Evolutionary conservation across 2,329 filamentous ascomycete genomes (phyloP).

Genomic region (Tolypocladium inflatum): DNA sequence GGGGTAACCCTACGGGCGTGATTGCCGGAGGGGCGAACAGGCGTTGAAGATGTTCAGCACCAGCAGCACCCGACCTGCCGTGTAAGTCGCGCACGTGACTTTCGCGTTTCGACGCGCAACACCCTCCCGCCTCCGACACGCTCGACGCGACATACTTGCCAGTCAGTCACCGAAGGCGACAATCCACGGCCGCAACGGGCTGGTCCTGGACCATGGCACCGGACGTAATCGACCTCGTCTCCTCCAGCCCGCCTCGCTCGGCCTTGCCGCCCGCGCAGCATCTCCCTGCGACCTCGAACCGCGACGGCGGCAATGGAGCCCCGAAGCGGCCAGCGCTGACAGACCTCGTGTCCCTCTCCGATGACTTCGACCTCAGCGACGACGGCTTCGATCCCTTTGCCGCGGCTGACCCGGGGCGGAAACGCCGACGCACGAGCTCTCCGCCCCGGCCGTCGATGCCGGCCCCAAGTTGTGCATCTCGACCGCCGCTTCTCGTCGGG

Average conservation of each 20-base stretch:
- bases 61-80: neutral
- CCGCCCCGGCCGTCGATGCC: neutral
- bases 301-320: neutral
- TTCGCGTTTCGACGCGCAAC: neutral
- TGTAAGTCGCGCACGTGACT: neutral
- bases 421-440: neutral
- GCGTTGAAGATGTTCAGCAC: too few species aligned
- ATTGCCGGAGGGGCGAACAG: too few species aligned
- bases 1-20: too few species aligned
- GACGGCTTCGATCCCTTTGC: neutral
- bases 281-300: neutral
- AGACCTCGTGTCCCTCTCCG: neutral
- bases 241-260: slow-evolving; percentile 20
- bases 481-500: neutral
- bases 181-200: neutral
- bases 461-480: neutral
- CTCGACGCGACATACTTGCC: neutral
- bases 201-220: slow-evolving; percentile 14
- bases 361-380: neutral
- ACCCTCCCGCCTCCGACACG: neutral
- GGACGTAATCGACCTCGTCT: slow-evolving; percentile 26
- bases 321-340: neutral
- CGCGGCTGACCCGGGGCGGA: neutral
- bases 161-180: neutral
- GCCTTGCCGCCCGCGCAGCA: neutral